These are phyloP conservation scores for Botryotinia calthae DNA, from an alignment of 2,329 filamentous ascomycete species.

Conservation along the genomic window DNA sequence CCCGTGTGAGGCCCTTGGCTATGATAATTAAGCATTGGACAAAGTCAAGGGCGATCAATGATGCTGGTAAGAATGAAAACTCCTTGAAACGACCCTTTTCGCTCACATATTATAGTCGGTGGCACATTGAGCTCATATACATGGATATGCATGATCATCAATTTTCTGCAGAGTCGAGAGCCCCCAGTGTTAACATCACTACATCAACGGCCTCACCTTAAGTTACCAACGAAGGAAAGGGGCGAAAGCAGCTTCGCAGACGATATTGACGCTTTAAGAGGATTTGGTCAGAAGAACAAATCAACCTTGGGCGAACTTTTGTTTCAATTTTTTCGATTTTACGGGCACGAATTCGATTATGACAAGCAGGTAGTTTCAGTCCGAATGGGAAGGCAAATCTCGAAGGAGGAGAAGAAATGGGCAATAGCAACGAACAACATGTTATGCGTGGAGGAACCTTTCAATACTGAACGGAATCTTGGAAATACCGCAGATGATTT, in stretches of 20 bases:
- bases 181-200: conserved; percentile 83
- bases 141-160: conserved; percentile 98
- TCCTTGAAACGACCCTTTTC: conserved; percentile 9
- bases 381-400: conserved; percentile 72
- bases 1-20: conserved; percentile 83
- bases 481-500: conserved; percentile 96
- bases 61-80: conserved; percentile 71
- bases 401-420: conserved; percentile 87
- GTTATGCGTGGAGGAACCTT: conserved; percentile 94
- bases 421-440: conserved; percentile 75
- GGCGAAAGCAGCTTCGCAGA: conserved; percentile 79
- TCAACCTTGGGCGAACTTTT: conserved; percentile 82
- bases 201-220: conserved; percentile 68
- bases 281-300: conserved; percentile 75
- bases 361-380: conserved; percentile 82
- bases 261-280: conserved; percentile 70
- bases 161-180: conserved; percentile 84
- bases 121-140: conserved; percentile 97
- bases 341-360: conserved; percentile 90
- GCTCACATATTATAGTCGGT: conserved; percentile 59
- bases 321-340: conserved; percentile 93
- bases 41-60: conserved; percentile 85
- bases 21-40: conserved; percentile 99
- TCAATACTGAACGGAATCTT: conserved; percentile 84
- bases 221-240: conserved; percentile 60